These are phyloP conservation scores for Posidonia oceanica DNA, from an alignment of 116 monocot species.

Conservation along the genomic window DNA sequence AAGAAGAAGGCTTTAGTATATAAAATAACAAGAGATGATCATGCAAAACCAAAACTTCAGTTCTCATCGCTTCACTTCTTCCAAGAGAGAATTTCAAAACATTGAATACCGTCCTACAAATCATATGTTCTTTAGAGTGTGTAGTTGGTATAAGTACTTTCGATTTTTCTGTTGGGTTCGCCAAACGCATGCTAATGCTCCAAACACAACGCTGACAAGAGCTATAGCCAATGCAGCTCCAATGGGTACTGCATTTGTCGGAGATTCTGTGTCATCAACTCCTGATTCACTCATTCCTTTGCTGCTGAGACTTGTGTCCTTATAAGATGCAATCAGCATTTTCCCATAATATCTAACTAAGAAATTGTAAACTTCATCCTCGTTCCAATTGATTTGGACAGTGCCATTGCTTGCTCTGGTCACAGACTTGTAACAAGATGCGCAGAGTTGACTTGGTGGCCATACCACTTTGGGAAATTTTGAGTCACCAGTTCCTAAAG, in stretches of 20 bases:
- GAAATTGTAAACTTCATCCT: slow-evolving; percentile 69
- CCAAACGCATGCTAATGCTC: slow-evolving; percentile 87
- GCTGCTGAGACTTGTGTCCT: slow-evolving; percentile 10
- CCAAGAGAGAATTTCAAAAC: neutral
- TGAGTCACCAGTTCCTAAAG: slow-evolving; percentile 42
- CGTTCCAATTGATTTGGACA: slow-evolving; percentile 37
- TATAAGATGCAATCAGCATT: slow-evolving; percentile 43
- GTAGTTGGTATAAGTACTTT: slow-evolving; percentile 88
- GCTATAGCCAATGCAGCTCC: slow-evolving; percentile 78
- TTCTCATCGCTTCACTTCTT: no score
- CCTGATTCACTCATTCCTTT: slow-evolving; percentile 10
- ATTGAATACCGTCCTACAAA: slow-evolving; percentile 12
- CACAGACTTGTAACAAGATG: slow-evolving; percentile 42
- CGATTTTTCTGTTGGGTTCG: slow-evolving; percentile 83
- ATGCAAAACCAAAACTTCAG: no score
- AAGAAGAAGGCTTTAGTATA: neutral
- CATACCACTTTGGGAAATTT: slow-evolving; percentile 71
- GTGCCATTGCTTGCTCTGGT: slow-evolving; percentile 15
- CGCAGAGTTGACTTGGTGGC: slow-evolving; percentile 70
- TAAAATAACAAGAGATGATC: no score
- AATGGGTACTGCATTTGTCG: slow-evolving; percentile 52
- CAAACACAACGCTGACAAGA: slow-evolving; percentile 73
- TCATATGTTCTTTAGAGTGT: slow-evolving; percentile 89
- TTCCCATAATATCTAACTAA: slow-evolving; percentile 64
- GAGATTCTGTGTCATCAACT: slow-evolving; percentile 24